Evolutionary conservation across 495 filamentous ascomycete species (phyloP).

Genomic region (Lasiosphaeria miniovina): DNA sequence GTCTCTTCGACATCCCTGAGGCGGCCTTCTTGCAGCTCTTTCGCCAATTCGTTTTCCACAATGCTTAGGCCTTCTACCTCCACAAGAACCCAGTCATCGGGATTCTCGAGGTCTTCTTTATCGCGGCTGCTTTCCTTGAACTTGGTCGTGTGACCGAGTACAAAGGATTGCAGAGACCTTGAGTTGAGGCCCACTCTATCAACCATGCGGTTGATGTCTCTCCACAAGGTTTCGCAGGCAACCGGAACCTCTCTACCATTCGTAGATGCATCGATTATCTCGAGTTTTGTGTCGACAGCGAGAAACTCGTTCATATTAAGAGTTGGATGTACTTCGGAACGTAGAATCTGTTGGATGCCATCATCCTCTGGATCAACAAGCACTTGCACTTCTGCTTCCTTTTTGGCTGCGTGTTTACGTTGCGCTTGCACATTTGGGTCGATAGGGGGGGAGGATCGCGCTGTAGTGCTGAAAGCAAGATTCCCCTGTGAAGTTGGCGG

Average conservation of each 20-base stretch:
- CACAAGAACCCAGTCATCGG: slow-evolving; percentile 64
- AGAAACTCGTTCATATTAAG: slow-evolving; percentile 59
- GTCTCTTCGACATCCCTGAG: slow-evolving; percentile 63
- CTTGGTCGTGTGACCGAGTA: slow-evolving; percentile 57
- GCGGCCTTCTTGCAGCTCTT: slow-evolving; percentile 61
- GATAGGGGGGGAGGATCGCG: slow-evolving; percentile 19
- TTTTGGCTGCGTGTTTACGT: slow-evolving; percentile 42
- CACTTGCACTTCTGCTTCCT: slow-evolving; percentile 46
- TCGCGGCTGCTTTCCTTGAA: slow-evolving; percentile 47
- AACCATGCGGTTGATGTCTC: slow-evolving; percentile 95
- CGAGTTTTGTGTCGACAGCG: slow-evolving; percentile 26
- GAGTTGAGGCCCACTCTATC: slow-evolving; percentile 88
- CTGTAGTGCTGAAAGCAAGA: slow-evolving; percentile 19
- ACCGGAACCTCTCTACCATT: slow-evolving; percentile 52
- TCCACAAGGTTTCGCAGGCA: slow-evolving; percentile 71
- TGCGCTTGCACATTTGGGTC: slow-evolving; percentile 40
- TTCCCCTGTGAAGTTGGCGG: slow-evolving; percentile 19
- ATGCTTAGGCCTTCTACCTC: slow-evolving; percentile 64
- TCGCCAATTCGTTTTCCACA: slow-evolving; percentile 51
- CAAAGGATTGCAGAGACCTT: slow-evolving; percentile 68
- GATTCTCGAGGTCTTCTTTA: slow-evolving; percentile 58
- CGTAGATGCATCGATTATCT: slow-evolving; percentile 28
- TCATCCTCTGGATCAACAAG: slow-evolving; percentile 58
- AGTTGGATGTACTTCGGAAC: slow-evolving; percentile 45
- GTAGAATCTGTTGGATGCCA: slow-evolving; percentile 47